These are phyloP conservation scores for Aspergillus flavus DNA, from an alignment of 2,329 filamentous ascomycete genomes.

Conservation along the genomic window DNA sequence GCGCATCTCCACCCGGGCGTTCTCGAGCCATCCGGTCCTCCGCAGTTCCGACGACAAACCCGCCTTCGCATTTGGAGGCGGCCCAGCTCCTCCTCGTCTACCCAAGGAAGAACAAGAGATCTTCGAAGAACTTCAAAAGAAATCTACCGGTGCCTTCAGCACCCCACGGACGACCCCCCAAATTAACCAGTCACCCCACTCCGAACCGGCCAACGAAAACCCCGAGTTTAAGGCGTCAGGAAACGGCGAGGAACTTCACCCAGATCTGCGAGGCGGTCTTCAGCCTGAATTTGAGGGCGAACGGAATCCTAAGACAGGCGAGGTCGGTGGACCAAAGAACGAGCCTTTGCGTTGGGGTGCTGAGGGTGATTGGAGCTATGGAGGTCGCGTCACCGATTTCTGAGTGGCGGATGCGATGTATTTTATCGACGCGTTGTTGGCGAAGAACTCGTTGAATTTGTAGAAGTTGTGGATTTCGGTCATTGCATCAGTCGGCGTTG, in stretches of 20 bases:
- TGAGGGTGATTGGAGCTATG: constrained; percentile 84
- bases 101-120: constrained; percentile 87
- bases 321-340: constrained; percentile 96
- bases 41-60: constrained; percentile 31
- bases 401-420: constrained; percentile 31
- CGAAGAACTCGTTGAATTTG: not conserved
- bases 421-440: not conserved
- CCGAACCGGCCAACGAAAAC: constrained; percentile 26
- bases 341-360: constrained; percentile 88
- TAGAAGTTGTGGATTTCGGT: not conserved
- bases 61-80: constrained; percentile 38
- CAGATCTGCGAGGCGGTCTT: constrained; percentile 73
- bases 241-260: constrained; percentile 67
- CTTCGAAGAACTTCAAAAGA: constrained; percentile 81
- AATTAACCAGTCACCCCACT: constrained; percentile 54
- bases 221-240: constrained; percentile 56
- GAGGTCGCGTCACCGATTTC: constrained; percentile 93
- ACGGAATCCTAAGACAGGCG: constrained; percentile 87
- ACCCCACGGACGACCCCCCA: constrained; percentile 55
- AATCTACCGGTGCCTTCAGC: constrained; percentile 75
- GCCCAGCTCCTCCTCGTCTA: constrained; percentile 79
- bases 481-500: constrained; percentile 28
- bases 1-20: constrained; percentile 21
- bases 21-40: constrained; percentile 30
- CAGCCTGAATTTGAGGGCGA: constrained; percentile 93